These are phyloP conservation scores for Gonapodya prolifera DNA, from an alignment of 192 early-diverging fungal genomes.

Conservation along the genomic window DNA sequence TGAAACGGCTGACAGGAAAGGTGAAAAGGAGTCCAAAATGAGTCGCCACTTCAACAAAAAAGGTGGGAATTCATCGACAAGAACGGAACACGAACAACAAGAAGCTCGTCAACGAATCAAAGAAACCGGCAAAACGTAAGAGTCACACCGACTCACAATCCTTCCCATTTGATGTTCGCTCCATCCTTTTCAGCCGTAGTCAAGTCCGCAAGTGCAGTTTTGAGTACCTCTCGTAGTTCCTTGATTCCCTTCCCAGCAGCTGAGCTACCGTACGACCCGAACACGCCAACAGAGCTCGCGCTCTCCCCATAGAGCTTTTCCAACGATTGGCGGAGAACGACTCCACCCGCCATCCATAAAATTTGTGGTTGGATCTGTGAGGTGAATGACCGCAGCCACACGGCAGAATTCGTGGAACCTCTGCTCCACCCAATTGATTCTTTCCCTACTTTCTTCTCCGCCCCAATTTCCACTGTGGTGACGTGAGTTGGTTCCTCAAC, in stretches of 20 bases:
- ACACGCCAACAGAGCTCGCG: background rate
- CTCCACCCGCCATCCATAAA: background rate
- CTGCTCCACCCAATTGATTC: too few relatives aligned
- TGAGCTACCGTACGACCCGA: background rate
- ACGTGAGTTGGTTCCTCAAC: too few relatives aligned
- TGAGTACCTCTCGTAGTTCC: background rate
- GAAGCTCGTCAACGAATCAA: background rate
- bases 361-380: background rate
- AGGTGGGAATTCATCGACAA: background rate
- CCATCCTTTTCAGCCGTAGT: background rate
- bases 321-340: background rate
- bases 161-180: background rate
- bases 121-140: too few relatives aligned
- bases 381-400: too few relatives aligned
- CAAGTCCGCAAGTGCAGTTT: background rate
- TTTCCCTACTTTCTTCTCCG: too few relatives aligned
- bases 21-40: constrained; percentile 33
- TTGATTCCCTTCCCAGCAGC: background rate
- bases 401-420: too few relatives aligned
- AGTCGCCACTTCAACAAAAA: constrained; percentile 13
- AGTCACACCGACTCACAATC: constrained; percentile 1
- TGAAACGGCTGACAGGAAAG: constrained; percentile 18
- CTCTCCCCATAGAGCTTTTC: background rate
- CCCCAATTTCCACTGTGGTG: too few relatives aligned
- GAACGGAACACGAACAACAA: background rate